Evolutionary conservation across 148 eudicot species (phyloP).

Genomic region (Arbutus unedo): DNA sequence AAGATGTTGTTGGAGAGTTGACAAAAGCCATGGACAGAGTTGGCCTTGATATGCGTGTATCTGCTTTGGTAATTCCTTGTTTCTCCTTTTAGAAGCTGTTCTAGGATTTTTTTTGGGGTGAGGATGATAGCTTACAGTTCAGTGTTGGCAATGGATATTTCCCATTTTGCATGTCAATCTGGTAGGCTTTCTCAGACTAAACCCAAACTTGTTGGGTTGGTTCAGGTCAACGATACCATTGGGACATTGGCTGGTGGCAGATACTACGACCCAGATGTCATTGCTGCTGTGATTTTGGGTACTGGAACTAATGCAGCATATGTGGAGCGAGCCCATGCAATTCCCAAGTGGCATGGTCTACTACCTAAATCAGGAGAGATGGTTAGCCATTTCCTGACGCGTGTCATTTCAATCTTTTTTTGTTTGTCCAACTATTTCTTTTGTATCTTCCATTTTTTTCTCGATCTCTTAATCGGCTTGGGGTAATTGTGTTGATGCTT

Average conservation of each 20-base stretch:
- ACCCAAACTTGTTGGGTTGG: slow-evolving; percentile 11
- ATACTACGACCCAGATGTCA: slow-evolving; percentile 53
- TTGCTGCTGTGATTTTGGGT: slow-evolving; percentile 92
- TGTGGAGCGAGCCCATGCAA: slow-evolving; percentile 84
- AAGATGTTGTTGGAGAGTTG: slow-evolving; percentile 87
- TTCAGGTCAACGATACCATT: slow-evolving; percentile 92
- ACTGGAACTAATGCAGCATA: slow-evolving; percentile 99
- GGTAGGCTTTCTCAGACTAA: not conserved
- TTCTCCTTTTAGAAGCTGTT: not conserved
- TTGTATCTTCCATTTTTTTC: not conserved
- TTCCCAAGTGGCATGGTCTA: slow-evolving; percentile 92
- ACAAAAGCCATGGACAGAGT: slow-evolving; percentile 74
- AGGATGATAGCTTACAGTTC: slow-evolving; percentile 8
- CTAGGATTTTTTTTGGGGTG: not conserved
- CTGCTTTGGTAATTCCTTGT: slow-evolving; percentile 71
- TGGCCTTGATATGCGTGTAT: slow-evolving; percentile 84
- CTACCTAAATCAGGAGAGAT: slow-evolving; percentile 81
- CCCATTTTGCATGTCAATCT: not conserved
- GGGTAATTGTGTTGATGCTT: not conserved
- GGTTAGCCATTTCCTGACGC: slow-evolving; percentile 35
- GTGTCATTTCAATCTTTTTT: not conserved
- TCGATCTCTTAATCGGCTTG: not conserved
- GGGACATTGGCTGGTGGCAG: slow-evolving; percentile 95
- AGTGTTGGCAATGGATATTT: not conserved
- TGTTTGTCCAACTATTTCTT: not conserved